Percentiles rank a stretch among this genome's conserved stretches.
These are phyloP conservation scores for Nymphaea thermarum DNA, from an alignment of 164 flowering plant species.

Conservation along the genomic window DNA sequence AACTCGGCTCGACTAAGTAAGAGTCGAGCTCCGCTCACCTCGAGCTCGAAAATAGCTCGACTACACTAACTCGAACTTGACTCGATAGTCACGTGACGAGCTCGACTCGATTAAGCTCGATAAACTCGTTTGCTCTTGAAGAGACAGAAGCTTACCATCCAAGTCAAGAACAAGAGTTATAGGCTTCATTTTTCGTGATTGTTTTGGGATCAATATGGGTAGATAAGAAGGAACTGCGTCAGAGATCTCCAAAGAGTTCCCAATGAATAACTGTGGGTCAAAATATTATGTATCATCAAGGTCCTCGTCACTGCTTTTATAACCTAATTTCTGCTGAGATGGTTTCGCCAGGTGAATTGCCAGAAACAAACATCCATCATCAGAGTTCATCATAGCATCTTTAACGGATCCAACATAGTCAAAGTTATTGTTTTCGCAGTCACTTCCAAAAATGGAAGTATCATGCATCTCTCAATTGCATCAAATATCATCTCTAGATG, in stretches of 20 bases:
- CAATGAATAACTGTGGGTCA: slow-evolving; percentile 55
- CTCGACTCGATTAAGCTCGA: no score
- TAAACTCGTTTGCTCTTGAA: no score
- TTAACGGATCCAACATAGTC: slow-evolving; percentile 21
- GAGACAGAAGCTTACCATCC: slow-evolving; percentile 48
- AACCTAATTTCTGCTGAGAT: slow-evolving; percentile 29
- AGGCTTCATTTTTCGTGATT: slow-evolving; percentile 33
- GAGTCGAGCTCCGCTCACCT: no score
- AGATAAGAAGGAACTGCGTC: slow-evolving; percentile 32
- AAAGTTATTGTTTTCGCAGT: slow-evolving; percentile 24
- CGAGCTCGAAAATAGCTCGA: no score
- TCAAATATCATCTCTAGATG: slow-evolving; percentile 41
- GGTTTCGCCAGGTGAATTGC: slow-evolving; percentile 47
- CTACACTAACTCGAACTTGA: no score
- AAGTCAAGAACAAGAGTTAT: slow-evolving; percentile 92
- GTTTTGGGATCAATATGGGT: slow-evolving; percentile 32
- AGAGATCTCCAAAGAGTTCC: slow-evolving; percentile 50
- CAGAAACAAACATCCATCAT: slow-evolving; percentile 38
- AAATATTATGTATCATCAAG: slow-evolving; percentile 38
- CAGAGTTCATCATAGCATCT: slow-evolving; percentile 20
- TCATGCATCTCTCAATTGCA: slow-evolving; percentile 46
- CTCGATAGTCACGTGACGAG: no score
- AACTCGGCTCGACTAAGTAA: no score
- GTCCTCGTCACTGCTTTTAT: slow-evolving; percentile 16
- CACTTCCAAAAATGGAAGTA: slow-evolving; percentile 58